Percentiles rank a stretch among this genome's conserved stretches.
Conservation (phyloP, 371 early-diverging fungal genomes). For the Conidiobolus incongruus region DNA sequence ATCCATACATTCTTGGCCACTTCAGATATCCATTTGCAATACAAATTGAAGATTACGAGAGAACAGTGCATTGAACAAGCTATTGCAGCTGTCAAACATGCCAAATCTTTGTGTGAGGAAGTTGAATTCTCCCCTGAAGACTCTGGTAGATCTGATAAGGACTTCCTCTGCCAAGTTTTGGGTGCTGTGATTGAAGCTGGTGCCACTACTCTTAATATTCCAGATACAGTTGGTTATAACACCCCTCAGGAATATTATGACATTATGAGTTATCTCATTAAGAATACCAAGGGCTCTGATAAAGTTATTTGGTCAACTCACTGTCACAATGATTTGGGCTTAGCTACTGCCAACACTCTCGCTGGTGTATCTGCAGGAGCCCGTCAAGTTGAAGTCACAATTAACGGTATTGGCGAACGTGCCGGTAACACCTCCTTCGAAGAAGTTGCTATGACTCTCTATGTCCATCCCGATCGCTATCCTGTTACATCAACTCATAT, state of each 20-base stretch:
- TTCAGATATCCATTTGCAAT: constrained; percentile 80
- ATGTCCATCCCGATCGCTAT: constrained; percentile 62
- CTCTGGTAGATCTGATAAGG: constrained; percentile 70
- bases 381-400: constrained; percentile 88
- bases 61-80: constrained; percentile 72
- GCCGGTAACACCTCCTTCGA: constrained; percentile 90
- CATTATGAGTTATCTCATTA: constrained; percentile 53
- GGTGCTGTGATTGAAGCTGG: constrained; percentile 81
- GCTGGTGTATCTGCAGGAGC: constrained; percentile 78
- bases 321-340: constrained; percentile 91
- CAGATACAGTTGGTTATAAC: constrained; percentile 91
- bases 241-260: constrained; percentile 73
- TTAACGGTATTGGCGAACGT: constrained; percentile 95
- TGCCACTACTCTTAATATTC: constrained; percentile 87
- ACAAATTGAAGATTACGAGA: constrained; percentile 76
- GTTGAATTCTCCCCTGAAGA: constrained; percentile 92
- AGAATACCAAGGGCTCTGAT: constrained; percentile 49
- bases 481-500: constrained; percentile 62
- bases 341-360: constrained; percentile 89
- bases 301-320: constrained; percentile 74
- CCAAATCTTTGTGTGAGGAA: constrained; percentile 52
- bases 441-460: constrained; percentile 83
- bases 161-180: constrained; percentile 65
- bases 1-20: constrained; percentile 92
- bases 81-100: constrained; percentile 55